Evolutionary conservation across 1,139 yeast species (phyloP).

Genomic region (Blastobotrys malaysiensis): DNA sequence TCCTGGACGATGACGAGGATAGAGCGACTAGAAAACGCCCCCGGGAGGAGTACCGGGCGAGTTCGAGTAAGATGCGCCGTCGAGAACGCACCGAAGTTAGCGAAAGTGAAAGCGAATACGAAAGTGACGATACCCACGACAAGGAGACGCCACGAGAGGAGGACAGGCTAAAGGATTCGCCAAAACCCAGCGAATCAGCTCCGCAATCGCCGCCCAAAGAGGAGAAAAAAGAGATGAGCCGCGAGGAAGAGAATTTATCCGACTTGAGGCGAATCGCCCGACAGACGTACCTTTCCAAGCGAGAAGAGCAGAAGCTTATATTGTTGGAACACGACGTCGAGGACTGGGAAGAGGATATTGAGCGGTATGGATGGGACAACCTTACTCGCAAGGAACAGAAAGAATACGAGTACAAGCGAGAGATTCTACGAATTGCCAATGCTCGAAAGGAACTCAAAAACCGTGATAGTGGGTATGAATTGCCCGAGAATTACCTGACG

Average conservation of each 20-base stretch:
- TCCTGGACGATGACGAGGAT: conserved; percentile 13
- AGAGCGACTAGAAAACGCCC: conserved; percentile 1
- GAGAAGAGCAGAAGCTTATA: conserved; percentile 44
- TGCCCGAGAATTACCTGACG: conserved; percentile 54
- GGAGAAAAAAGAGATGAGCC: conserved; percentile 7
- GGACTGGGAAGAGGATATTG: conserved; percentile 44
- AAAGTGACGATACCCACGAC: conserved; percentile 8
- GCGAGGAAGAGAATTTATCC: conserved; percentile 16
- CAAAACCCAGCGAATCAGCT: too few species aligned
- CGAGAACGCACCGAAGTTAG: conserved; percentile 4
- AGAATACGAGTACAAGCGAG: conserved; percentile 49
- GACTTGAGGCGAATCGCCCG: conserved; percentile 44
- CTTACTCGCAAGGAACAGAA: conserved; percentile 45
- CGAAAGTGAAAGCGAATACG: conserved; percentile 12
- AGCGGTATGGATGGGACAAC: conserved; percentile 45
- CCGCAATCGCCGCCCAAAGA: conserved; percentile 8
- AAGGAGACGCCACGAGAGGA: conserved; percentile 16
- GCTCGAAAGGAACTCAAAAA: conserved; percentile 39
- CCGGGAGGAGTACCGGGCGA: conserved; percentile 1
- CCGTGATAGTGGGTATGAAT: conserved; percentile 38
- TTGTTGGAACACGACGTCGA: conserved; percentile 46
- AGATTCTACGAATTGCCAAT: conserved; percentile 39
- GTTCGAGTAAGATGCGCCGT: background rate
- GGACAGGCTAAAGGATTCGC: background rate
- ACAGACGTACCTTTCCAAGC: conserved; percentile 42